Conservation (phyloP, 805 yeast genomes). For the Hanseniaspora singularis region DNA sequence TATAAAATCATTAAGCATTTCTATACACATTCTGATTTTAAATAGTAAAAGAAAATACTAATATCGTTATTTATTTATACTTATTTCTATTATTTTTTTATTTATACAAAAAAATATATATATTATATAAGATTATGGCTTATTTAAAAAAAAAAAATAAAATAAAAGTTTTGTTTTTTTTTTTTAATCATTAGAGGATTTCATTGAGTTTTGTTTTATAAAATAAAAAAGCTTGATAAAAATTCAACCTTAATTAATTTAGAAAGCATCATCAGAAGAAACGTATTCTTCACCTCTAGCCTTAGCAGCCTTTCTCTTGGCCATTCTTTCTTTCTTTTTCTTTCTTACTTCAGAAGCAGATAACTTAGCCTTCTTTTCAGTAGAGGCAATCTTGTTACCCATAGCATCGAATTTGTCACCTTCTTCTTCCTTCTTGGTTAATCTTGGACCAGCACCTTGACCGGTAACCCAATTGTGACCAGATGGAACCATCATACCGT, state of each 20-base stretch:
- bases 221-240: slow-evolving; percentile 16
- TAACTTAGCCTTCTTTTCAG: slow-evolving; percentile 93
- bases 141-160: no score
- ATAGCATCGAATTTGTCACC: slow-evolving; percentile 99
- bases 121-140: no score
- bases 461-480: slow-evolving; percentile 99
- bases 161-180: no score
- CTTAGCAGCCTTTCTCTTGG: slow-evolving; percentile 99
- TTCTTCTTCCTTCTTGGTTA: slow-evolving; percentile 89
- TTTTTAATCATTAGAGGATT: no score
- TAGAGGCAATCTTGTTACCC: slow-evolving; percentile 98
- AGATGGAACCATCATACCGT: slow-evolving; percentile 98
- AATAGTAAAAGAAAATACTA: no score
- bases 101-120: no score
- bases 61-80: no score
- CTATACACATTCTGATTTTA: no score
- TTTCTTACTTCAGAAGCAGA: slow-evolving; percentile 98
- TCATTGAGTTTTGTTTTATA: no score
- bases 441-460: slow-evolving; percentile 99
- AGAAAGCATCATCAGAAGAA: slow-evolving; percentile 74
- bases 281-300: slow-evolving; percentile 98
- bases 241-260: slow-evolving; percentile 31
- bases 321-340: slow-evolving; percentile 99
- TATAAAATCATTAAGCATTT: no score
- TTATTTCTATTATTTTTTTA: no score